Conservation (phyloP, 2,329 filamentous ascomycete genomes). For the Ophiostoma pallidulum region DNA sequence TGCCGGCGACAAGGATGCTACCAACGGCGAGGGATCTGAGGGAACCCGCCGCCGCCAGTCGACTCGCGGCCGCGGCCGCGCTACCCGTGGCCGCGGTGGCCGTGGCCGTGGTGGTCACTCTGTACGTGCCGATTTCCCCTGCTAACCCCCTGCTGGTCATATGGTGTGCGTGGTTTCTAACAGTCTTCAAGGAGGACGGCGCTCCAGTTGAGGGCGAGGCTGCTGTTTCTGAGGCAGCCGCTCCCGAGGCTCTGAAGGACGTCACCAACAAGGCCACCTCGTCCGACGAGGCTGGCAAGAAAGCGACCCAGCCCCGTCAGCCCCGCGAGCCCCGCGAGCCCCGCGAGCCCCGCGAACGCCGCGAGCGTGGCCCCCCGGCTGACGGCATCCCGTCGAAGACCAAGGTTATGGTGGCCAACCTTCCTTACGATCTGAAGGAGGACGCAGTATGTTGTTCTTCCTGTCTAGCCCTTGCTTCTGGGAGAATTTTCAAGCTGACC, state of each 20-base stretch:
- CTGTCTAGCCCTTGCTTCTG: background rate
- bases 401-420: constrained; percentile 99
- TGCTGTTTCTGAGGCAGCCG: constrained; percentile 37
- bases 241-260: constrained; percentile 50
- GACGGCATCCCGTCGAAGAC: constrained; percentile 98
- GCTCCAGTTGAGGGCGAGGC: constrained; percentile 36
- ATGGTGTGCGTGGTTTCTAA: background rate
- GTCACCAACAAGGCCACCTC: constrained; percentile 47
- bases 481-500: background rate
- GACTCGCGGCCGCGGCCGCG: constrained; percentile 58
- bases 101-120: constrained; percentile 62
- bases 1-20: constrained; percentile 67
- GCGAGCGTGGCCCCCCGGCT: constrained; percentile 88
- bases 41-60: constrained; percentile 54
- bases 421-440: constrained; percentile 95
- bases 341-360: constrained; percentile 52
- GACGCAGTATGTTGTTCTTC: constrained; percentile 63
- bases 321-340: constrained; percentile 46
- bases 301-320: constrained; percentile 40
- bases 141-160: no score
- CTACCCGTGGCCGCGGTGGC: constrained; percentile 50
- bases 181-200: constrained; percentile 29
- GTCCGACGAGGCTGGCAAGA: constrained; percentile 50
- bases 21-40: constrained; percentile 66
- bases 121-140: constrained; percentile 28